Base-by-base conservation (phyloP, 2,329 filamentous ascomycete species). In the Thielaviopsis punctulata region DNA sequence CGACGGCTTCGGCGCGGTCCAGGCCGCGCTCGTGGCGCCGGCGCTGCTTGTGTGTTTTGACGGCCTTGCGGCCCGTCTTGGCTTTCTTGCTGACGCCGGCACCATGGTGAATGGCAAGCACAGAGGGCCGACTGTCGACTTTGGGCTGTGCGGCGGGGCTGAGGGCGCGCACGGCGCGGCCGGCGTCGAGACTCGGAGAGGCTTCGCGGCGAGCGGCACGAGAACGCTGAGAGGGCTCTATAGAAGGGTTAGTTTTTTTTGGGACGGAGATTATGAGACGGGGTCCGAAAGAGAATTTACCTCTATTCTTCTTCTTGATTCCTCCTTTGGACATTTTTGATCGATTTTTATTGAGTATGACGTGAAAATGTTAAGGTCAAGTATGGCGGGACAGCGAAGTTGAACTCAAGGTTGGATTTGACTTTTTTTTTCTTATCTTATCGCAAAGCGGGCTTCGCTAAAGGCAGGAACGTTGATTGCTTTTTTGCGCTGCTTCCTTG, bases 81-180 rank as follows among this genome's bases (percentile, higher is more conserved):
- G 69, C 61, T 66, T 82, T 86, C 65, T 85, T 87, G 52, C 68
- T 67, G 9, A 90, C 73, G 25, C 86, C 85, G 18, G 79, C 74
- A 1, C 70, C 68, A 61, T 80, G 76, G 58, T 84, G 81, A 15
- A 81, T 77, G 39, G 78, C 77, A 41, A 87, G 76, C 18, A 86
- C 73, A n/a, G 84, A 80, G 24, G 80, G 77, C 4, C 79, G 75
- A 55, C 69, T 63, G 36, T 52, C 49, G 39, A 52, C 18, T 18
- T 52, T 52, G 19, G 30, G 23, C 15, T 41, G 25, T 18, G 53
- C 47, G 24, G 50, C 50, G 24, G 53, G 50, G 24, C 49, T 52
- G 25, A 44, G 49, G 45, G 49, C 53, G 15, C 53, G 53, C 13
- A 52, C 41, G 19, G 53, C 39, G 33, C 24, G 50, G 33, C 49